A percentile compares a stretch with the other conserved stretches of the same genome.
Conservation (phyloP, 805 yeast species). For the Starmerella vaccinii region DNA sequence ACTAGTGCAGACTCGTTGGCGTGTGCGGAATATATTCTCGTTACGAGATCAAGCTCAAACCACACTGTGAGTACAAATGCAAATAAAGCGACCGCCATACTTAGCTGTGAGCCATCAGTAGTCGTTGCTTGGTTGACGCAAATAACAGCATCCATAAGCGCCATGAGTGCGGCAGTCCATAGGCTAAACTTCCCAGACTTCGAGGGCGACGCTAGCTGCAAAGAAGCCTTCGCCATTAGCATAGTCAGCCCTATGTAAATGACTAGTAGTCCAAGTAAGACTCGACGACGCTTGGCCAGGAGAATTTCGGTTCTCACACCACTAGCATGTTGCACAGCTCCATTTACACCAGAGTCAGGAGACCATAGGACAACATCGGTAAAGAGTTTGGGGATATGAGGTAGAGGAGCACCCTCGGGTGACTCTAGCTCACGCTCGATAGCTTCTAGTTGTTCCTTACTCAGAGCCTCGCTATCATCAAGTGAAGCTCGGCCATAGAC, state of each 20-base stretch:
- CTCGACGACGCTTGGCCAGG: background rate
- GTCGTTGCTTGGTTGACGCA: background rate
- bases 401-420: slow-evolving; percentile 5
- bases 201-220: background rate
- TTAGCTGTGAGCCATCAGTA: background rate
- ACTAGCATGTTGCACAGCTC: background rate
- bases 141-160: background rate
- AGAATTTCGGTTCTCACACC: background rate
- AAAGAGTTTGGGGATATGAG: background rate
- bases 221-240: background rate
- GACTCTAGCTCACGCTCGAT: background rate
- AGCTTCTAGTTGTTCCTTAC: background rate
- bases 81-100: background rate
- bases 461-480: background rate
- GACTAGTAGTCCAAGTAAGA: background rate
- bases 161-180: slow-evolving; percentile 4
- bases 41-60: slow-evolving; percentile 5
- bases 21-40: background rate
- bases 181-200: background rate
- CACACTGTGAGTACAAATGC: slow-evolving; percentile 4
- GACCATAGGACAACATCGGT: background rate
- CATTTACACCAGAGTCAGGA: slow-evolving; percentile 1
- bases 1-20: slow-evolving; percentile 2
- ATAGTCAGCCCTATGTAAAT: background rate
- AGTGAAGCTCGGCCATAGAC: slow-evolving; percentile 1